A percentile compares a stretch with the other conserved stretches of the same genome.
phyloP scores from a whole-genome alignment of 306 rosid genomes.

The Pyrus pyrifolia region DNA sequence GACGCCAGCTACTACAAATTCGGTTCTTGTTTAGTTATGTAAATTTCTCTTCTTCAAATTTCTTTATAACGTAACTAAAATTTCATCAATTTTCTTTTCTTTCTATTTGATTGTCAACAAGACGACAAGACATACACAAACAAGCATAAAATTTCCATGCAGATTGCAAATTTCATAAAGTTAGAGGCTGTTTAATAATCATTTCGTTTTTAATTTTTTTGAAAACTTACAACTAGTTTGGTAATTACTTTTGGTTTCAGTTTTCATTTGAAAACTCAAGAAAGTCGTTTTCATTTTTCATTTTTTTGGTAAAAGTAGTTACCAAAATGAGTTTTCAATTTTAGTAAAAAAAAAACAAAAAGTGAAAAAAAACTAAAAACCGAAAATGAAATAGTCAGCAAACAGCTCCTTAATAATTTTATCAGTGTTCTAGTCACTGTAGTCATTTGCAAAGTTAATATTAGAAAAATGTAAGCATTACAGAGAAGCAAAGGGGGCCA shows the following conservation, averaged over 20 bases:
- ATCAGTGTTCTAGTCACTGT: neutral
- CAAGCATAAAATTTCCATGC: neutral
- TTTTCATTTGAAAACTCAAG: too few relatives aligned
- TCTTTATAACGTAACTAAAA: neutral
- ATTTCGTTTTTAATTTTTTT: too few relatives aligned
- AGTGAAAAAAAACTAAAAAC: too few relatives aligned
- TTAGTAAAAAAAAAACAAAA: too few relatives aligned
- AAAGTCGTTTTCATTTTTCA: too few relatives aligned
- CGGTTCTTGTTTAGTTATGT: too few relatives aligned
- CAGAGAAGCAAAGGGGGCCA: neutral
- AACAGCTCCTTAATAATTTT: neutral
- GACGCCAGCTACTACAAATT: neutral
- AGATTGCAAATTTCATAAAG: neutral
- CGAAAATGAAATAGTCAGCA: too few relatives aligned
- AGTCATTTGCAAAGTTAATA: neutral
- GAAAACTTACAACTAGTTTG: too few relatives aligned
- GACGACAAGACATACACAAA: neutral
- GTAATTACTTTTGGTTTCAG: too few relatives aligned
- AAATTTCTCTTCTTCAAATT: neutral
- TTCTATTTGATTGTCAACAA: neutral
- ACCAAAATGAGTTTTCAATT: too few relatives aligned
- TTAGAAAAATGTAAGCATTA: neutral
- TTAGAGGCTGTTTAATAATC: too few relatives aligned
- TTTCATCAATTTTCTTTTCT: neutral
- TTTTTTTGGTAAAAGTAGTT: too few relatives aligned